Evolutionary conservation across 2,329 filamentous ascomycete species (phyloP).

Genomic region (Fusarium sterilihyphosum): DNA sequence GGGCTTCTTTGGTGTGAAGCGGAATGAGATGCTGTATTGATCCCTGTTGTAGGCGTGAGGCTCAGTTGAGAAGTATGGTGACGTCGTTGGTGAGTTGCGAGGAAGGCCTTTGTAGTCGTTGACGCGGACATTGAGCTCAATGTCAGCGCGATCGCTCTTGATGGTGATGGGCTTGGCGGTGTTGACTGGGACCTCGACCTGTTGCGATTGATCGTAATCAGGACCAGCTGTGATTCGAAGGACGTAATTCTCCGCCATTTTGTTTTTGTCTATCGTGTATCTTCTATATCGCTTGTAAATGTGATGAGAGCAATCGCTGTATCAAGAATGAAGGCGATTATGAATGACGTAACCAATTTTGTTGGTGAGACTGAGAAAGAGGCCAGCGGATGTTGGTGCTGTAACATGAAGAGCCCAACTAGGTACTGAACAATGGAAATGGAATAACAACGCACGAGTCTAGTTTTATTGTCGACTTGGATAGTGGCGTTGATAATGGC

Average conservation of each 20-base stretch:
- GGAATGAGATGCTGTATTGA: constrained; percentile 85
- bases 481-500: constrained; percentile 14
- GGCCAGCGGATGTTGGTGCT: not conserved
- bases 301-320: not conserved
- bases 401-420: not conserved
- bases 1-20: constrained; percentile 74
- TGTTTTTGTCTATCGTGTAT: not conserved
- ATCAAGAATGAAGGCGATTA: not conserved
- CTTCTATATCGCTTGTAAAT: not conserved
- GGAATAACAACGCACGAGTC: not conserved
- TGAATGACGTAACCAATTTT: constrained; percentile 25
- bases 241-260: constrained; percentile 77
- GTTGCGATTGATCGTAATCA: constrained; percentile 76
- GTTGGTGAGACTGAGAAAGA: not conserved
- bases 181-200: constrained; percentile 82
- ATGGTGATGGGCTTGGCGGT: constrained; percentile 69
- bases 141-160: constrained; percentile 69
- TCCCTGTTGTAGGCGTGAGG: constrained; percentile 74
- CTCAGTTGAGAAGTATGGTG: constrained; percentile 79
- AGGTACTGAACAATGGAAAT: not conserved
- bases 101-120: constrained; percentile 77
- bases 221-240: constrained; percentile 85
- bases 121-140: constrained; percentile 79
- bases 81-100: constrained; percentile 71
- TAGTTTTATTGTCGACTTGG: not conserved